Evolutionary conservation across 1,284 basidiomycete genomes (phyloP), one percentile per base, ranked within the genome.

Genomic region (Rhodotorula sp.): DNA sequence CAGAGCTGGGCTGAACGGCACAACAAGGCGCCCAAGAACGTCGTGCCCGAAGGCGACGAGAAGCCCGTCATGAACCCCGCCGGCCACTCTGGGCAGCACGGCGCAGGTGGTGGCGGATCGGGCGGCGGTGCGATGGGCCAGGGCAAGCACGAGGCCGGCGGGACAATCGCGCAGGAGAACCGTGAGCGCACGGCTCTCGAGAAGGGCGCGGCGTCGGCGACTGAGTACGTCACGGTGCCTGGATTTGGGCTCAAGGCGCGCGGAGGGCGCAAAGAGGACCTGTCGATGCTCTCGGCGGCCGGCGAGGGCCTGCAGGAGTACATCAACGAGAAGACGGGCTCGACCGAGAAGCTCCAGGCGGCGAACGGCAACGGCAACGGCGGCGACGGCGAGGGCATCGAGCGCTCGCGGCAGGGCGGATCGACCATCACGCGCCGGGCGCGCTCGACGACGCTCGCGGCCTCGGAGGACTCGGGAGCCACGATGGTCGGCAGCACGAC

Each of bases 81-180:
- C 67, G 78, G 79, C 7, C 78, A 74, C 34, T 80, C 80, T 17
- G 82, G 81, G 1, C 82, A 82, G 12, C 82, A 83, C 61, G 82
- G 81, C 16, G 79, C 82, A 10, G 82, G 81, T 7, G 83, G 83
- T 12, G 81, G 81, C 5, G 82, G 83, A 0, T 77, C 75, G 23
- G 81, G 81, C 0, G 83, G 83, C 23, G 84, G 83, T 13, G 70
- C 77, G 7, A 78, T 81, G 21, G 81, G 80, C 0, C 80, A 81
- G 65, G 80, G 71, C 7, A 34, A 27, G 7, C 41, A 75, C 50
- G 66, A 75, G 48, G 34, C 62, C 1, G 68, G 53, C 45, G 62
- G 67, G 53, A 73, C 71, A 53, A 64, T 70, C 49, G 53, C 68
- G 27, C 25, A 67, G 59, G 66, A 56, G 46, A 72, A 67, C 56